Base-by-base conservation (phyloP, 2,329 filamentous ascomycete species). In the Cadophora sp. region DNA sequence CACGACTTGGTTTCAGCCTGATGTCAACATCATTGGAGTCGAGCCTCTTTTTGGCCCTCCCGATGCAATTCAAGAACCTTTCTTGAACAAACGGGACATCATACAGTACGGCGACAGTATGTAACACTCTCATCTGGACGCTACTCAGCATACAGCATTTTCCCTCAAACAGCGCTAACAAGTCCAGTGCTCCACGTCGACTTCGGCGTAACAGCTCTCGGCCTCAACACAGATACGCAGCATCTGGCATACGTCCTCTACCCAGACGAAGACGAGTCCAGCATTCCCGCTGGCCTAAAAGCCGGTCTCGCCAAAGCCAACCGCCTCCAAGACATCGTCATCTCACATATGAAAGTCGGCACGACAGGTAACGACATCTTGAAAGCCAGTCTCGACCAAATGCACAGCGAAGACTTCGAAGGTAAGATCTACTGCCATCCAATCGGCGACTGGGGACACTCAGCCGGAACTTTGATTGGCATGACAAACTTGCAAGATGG, bases 1-100 rank as follows among this genome's bases (percentile, higher is more conserved):
- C 76, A 83, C 81, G 6, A 85, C 83, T 4, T 86, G 84, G 84
- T 85, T 85, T 71, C 82, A 84, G 22, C 83, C 83, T 1, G 77
- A 77, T 64, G 83, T 85, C 19, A 80, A 76, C 58, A 79, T 85
- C 64, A 71, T 85, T 26, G 77, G 76, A 2, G 60, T 58, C 3
- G 64, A 65, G 24, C 56, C 37, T 37, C 26, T 48, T 3, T 70
- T 69, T 46, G 68, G 60, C 74, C 72, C 11, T 69, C 72, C 46
- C 67, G 37, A 64, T 24, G 51, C 51, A 6, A 22, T 50, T 4
- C 61, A 56, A 26, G 22, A 24, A 3, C 62, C 12, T 29, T 43
- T 43, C 22, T 3, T 40, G 9, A 27, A 8, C 31, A 43, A 59
- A 16, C 31, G 34, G 16, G 31, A 63, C 1, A 70, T 64, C 14